phyloP scores from a whole-genome alignment of 1,139 yeast species.

The Suhomyces atakaporum region DNA sequence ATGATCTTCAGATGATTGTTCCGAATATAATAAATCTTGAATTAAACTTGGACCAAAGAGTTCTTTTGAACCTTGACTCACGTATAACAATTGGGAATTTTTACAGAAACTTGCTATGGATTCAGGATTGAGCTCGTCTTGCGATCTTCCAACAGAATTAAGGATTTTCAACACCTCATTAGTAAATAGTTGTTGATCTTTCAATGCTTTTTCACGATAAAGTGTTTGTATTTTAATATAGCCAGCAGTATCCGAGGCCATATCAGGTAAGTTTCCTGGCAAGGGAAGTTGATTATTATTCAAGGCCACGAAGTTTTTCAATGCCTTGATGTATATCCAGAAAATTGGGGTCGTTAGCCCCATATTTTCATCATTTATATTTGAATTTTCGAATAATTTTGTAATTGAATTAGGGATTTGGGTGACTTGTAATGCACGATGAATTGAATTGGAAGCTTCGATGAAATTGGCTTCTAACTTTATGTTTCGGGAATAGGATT shows the following conservation, averaged over 20 bases:
- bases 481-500: constrained; percentile 37
- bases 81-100: constrained; percentile 46
- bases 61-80: constrained; percentile 37
- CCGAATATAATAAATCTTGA: constrained; percentile 19
- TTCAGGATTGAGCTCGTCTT: constrained; percentile 33
- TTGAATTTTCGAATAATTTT: constrained; percentile 32
- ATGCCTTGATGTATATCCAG: constrained; percentile 63
- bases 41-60: constrained; percentile 18
- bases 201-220: constrained; percentile 56
- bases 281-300: constrained; percentile 59
- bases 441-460: constrained; percentile 65
- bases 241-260: constrained; percentile 74
- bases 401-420: constrained; percentile 40
- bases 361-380: constrained; percentile 20
- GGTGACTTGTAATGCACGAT: constrained; percentile 50
- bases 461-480: constrained; percentile 60
- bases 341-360: constrained; percentile 38
- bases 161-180: constrained; percentile 31
- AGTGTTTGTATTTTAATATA: constrained; percentile 61
- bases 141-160: constrained; percentile 23
- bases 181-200: constrained; percentile 49
- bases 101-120: constrained; percentile 59
- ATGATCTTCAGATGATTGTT: constrained; percentile 21
- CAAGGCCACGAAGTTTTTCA: constrained; percentile 48
- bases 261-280: constrained; percentile 80